Base-by-base conservation (phyloP, 768 basidiomycete genomes). In the Podaxis sp. region DNA sequence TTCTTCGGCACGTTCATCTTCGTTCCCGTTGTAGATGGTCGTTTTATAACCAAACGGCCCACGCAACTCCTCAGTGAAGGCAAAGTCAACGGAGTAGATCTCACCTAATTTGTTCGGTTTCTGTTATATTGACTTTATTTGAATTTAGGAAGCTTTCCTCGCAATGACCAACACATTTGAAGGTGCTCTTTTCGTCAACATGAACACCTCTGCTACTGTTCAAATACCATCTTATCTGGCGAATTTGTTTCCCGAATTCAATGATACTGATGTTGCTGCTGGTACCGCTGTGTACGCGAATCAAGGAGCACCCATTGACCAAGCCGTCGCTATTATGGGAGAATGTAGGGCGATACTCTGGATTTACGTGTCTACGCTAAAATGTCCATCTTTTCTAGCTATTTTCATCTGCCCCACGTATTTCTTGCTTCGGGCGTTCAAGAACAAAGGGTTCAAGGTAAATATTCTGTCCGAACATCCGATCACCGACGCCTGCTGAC, bases 1-100 rank as follows among this genome's bases (percentile, higher is more conserved):
- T 79, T 81, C 67, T 77, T 65, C 51, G 77, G 76, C 0, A 76
- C 75, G 3, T 78, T 69, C 36, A 56, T 67, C 13, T 79, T 77
- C 47, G 71, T 73, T 18, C 80, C 82, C 0, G 79, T 83, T n/a
- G 73, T 83, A 2, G 82, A 83, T 63, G 81, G 78, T 1, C 70
- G 65, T 1, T 77, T 80, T 59, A 80, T 82, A 35, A 68, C 73
- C 0, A 74, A 79, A 51, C 70, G 77, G 21, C 79, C 81, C 4
- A 77, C 72, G 0, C 61, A 71, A 51, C 70, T 76, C 5, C 61
- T 83, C 27, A 61, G 65, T 7, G 68, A 71, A 37, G 72, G 77
- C 14, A 72, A 70, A 59, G 58, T 78, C 48, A 82, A 82, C 53
- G 76, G 75, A n/a, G 80, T 82, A 50, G 14, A 76, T 62, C 16